These are phyloP conservation scores for Spathaspora gorwiae DNA, from an alignment of 805 yeast species.

Conservation along the genomic window DNA sequence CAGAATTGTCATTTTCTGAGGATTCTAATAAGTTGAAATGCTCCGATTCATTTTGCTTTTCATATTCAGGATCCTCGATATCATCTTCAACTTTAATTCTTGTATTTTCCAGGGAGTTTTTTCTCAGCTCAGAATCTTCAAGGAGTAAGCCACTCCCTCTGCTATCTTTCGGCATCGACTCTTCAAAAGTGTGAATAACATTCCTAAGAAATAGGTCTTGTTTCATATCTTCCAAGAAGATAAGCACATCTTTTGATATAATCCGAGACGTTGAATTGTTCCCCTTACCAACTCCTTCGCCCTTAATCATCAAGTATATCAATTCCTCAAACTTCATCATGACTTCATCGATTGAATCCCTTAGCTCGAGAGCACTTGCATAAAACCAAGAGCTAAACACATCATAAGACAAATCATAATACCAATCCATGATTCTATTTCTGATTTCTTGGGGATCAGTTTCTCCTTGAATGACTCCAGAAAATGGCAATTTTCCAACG, in stretches of 20 bases:
- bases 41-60: conserved; percentile 3
- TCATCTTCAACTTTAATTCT: not conserved
- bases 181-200: not conserved
- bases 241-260: conserved; percentile 15
- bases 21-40: conserved; percentile 5
- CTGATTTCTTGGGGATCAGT: conserved; percentile 27
- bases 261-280: conserved; percentile 4
- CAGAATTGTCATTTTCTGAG: too few relatives aligned
- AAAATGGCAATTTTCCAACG: conserved; percentile 64
- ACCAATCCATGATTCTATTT: conserved; percentile 27
- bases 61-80: conserved; percentile 4
- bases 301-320: conserved; percentile 30
- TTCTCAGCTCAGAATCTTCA: not conserved
- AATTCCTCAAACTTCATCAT: conserved; percentile 14
- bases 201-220: conserved; percentile 7
- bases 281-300: conserved; percentile 9
- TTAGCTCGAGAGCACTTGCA: not conserved
- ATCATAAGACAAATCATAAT: conserved; percentile 14
- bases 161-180: not conserved
- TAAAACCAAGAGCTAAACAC: conserved; percentile 25
- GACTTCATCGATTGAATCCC: not conserved
- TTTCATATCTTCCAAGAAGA: conserved; percentile 19
- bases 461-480: conserved; percentile 13
- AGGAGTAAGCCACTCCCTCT: not conserved
- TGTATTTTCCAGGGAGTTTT: not conserved